Evolutionary conservation across 495 filamentous ascomycete genomes (phyloP), one percentile per base, ranked within the genome.

Genomic region (Neurospora tetrasperma): DNA sequence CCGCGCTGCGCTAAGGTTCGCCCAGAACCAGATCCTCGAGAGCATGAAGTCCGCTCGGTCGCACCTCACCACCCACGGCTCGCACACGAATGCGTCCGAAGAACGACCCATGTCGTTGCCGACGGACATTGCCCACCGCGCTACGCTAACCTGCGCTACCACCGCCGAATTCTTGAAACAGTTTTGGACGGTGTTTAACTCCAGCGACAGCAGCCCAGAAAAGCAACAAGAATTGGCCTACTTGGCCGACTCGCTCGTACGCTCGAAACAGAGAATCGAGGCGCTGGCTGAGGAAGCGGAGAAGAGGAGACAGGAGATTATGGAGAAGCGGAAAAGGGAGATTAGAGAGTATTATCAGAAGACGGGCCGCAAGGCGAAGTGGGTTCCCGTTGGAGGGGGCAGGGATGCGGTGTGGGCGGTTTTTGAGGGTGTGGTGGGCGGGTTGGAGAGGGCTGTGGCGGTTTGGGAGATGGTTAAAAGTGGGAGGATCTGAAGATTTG

Each of bases 141-240:
- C 97, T 46, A 89, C 87, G 38, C 86, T 97, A 31, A 97, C 94
- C 20, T 94, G 98, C 78, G 93, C 94, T 48, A 98, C 96, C 0
- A 93, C 94, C 1, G 92, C 90, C 9, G 96, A 98, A 75, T 98
- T 98, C 77, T 83, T 99, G n/a, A 90, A 92, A 74, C 94, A 98
- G 78, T 99, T 98, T 84, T 98, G 94, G 94, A 84, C 88, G 43
- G 88, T 92, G 5, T 98, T 96, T 77, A 84, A 95, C 9, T 97
- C 94, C 0, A 93, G 35, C 35, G 71, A 73, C 59, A 46, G 10
- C 8, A 46, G 43, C 4, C 14, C 75, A 9, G 88, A 90, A 59
- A 89, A 91, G n/a, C 14, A 31, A 18, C 83, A 83, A 31, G 94
- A 97, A 78, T 85, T 96, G 1, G 86, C 88, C 3, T 91, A 90